Percentiles rank a stretch among this genome's conserved stretches.
These are phyloP conservation scores for Trichoderma sp. DNA, from an alignment of 2,329 filamentous ascomycete genomes.

Conservation along the genomic window DNA sequence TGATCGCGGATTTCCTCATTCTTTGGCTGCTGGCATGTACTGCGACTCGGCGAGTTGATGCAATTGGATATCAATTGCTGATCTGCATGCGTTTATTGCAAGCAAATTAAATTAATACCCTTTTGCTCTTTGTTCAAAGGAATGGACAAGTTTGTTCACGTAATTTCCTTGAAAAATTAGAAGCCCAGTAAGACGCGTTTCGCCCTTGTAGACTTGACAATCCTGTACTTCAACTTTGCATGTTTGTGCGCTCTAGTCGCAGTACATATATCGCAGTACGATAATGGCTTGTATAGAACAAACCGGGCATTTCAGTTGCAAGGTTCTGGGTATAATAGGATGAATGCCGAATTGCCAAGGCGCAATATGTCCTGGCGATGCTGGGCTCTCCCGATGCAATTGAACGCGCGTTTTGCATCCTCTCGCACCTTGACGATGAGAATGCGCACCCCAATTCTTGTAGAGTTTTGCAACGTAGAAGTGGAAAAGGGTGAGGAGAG, in stretches of 20 bases:
- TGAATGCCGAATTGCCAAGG: not conserved
- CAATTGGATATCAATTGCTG: not conserved
- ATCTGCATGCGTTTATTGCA: too few relatives aligned
- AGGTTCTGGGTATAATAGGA: not conserved
- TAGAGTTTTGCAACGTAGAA: accelerated
- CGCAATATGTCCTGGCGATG: not conserved
- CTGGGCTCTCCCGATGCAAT: not conserved
- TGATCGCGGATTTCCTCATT: not conserved
- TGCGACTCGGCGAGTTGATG: not conserved
- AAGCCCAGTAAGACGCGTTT: not conserved
- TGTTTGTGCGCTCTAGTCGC: not conserved
- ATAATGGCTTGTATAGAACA: not conserved
- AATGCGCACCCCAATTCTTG: not conserved
- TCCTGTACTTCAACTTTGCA: not conserved
- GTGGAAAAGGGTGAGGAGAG: not conserved
- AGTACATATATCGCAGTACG: not conserved
- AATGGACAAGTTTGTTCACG: not conserved
- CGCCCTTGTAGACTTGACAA: not conserved
- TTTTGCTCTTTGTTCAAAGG: not conserved
- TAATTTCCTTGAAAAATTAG: not conserved
- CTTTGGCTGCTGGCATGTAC: not conserved
- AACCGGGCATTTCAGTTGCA: not conserved
- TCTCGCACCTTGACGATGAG: not conserved
- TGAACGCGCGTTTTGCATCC: not conserved
- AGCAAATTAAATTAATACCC: too few relatives aligned